Evolutionary conservation across 495 filamentous ascomycete species (phyloP).

Genomic region (Penicillium simplicissimum): DNA sequence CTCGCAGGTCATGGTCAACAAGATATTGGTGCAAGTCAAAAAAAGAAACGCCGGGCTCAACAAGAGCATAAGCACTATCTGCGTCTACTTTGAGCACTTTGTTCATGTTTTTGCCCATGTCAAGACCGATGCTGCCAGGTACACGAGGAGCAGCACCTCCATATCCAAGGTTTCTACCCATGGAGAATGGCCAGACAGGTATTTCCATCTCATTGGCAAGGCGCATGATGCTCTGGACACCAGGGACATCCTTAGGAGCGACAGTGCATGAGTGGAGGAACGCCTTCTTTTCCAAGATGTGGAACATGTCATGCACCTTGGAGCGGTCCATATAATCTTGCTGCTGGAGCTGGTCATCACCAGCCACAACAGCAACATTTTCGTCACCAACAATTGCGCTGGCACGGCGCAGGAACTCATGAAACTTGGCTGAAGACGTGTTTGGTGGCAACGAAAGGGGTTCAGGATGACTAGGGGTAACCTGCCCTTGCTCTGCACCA

Average conservation of each 20-base stretch:
- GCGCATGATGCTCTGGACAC: conserved; percentile 49
- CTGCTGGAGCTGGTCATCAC: conserved; percentile 8
- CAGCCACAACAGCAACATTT: conserved; percentile 5
- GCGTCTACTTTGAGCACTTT: conserved; percentile 30
- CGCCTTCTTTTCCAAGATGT: conserved; percentile 9
- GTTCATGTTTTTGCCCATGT: conserved; percentile 26
- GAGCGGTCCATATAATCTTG: conserved; percentile 6
- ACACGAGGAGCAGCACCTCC: conserved; percentile 19
- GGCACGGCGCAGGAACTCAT: not conserved
- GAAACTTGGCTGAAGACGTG: not conserved
- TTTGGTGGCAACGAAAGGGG: conserved; percentile 4
- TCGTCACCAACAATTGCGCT: conserved; percentile 4
- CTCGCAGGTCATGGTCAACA: conserved; percentile 43
- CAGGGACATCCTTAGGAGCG: conserved; percentile 26
- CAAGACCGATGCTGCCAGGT: conserved; percentile 9
- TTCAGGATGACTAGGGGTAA: not conserved
- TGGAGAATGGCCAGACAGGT: conserved; percentile 44
- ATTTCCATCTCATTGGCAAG: conserved; percentile 50
- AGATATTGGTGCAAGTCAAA: conserved; percentile 55
- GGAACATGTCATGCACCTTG: conserved; percentile 56
- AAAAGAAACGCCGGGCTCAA: conserved; percentile 55
- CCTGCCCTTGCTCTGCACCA: no score
- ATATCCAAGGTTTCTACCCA: conserved; percentile 6
- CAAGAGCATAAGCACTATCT: conserved; percentile 23
- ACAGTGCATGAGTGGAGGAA: no score